Base-by-base conservation (phyloP, 176 grass and related monocot species). In the Carex parvula region DNA sequence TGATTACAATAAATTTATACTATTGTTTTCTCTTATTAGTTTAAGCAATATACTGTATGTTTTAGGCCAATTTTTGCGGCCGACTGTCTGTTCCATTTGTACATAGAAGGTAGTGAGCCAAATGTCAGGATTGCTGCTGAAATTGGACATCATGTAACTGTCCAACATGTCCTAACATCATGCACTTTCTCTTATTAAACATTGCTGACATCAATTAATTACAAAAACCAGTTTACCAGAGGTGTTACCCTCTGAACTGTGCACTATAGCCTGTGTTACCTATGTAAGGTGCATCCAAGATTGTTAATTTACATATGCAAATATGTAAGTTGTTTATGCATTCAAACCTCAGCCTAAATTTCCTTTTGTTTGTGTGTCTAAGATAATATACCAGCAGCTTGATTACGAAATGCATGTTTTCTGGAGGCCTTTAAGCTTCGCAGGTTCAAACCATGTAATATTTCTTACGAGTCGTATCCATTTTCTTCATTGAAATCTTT, bases 401-500 rank as follows among this genome's bases (percentile, higher is more conserved):
- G 13, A 12, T 68, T 68, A 42, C 3, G 6, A 50, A 50, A 50
- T n/a, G 35, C 39, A 52, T 74, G 70, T 74, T 60, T 60, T 74
- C 70, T 50, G n/a, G 1, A 24, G 3, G 9, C 8, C 4, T 24
- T 7, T 30, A 32, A 77, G 20, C 48, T 8, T 77, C 33, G 24
- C 14, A 56, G 22, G 30, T 33, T 78, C 0, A 16, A 64, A 22
- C 7, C 3, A 21, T 26, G 41, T 42, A 72, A 72, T 44, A 81
- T 48, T 50, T 64, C 44, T 64, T 42, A 81, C 16, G 10, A 59
- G 32, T 33, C 42, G 2, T 20, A 5, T 57, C 0, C 11, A 57
- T 42, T 61, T 53, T 90, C 29, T 73, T 85, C 44, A 29, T 37
- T 22, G 21, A 81, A 72, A 65, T 79, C 60, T 37, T 81, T 67